These are phyloP conservation scores for Suillus plorans DNA, from an alignment of 768 basidiomycete species.

Conservation along the genomic window DNA sequence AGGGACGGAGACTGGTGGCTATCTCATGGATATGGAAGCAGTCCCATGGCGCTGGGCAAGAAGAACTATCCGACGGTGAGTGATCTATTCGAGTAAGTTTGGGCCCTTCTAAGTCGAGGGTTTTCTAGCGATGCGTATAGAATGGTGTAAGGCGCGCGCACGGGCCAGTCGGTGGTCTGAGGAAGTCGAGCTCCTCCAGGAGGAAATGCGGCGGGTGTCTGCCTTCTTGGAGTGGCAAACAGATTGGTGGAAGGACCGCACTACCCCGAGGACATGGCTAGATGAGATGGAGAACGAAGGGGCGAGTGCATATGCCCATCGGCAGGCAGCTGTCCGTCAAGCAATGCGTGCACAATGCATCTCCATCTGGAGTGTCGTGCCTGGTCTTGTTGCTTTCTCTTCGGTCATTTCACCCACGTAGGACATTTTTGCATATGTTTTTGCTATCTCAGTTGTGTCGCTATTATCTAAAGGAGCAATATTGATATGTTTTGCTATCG, in stretches of 20 bases:
- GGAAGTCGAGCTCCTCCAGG: slow-evolving; percentile 1
- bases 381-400: not conserved
- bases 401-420: not conserved
- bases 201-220: not conserved
- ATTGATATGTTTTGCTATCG: not conserved
- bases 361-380: not conserved
- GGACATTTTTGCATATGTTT: not conserved
- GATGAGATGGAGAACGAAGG: not conserved
- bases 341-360: not conserved
- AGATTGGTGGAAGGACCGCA: not conserved
- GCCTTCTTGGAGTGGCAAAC: slow-evolving; percentile 1
- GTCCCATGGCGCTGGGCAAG: not conserved
- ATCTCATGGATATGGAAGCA: slow-evolving; percentile 1
- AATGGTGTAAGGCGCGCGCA: not conserved
- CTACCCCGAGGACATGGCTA: not conserved
- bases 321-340: not conserved
- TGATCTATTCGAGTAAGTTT: not conserved
- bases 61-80: not conserved
- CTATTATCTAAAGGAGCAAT: not conserved
- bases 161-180: not conserved
- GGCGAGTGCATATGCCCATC: not conserved
- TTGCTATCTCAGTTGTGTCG: not conserved
- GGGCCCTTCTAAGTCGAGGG: not conserved
- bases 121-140: not conserved
- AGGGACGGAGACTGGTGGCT: not conserved